These are phyloP conservation scores for Hippophae rhamnoides DNA, from an alignment of 306 rosid genomes.

Conservation along the genomic window DNA sequence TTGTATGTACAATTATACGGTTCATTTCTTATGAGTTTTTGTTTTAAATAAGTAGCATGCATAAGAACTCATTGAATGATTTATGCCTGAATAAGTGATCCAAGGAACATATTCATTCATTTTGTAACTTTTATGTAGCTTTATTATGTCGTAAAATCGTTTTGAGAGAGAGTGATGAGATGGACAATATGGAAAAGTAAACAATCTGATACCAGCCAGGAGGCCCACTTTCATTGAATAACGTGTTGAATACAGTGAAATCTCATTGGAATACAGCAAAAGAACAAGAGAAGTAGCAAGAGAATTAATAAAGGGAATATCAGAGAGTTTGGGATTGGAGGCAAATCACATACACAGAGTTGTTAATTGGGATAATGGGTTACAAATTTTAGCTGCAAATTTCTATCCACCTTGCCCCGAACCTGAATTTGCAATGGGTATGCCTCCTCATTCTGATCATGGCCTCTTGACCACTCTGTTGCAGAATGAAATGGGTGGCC, in stretches of 20 bases:
- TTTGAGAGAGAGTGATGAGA: too few species aligned
- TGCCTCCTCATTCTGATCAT: not conserved
- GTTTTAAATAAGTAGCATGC: too few species aligned
- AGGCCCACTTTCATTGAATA: too few species aligned
- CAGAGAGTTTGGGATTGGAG: constrained; percentile 7
- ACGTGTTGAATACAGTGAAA: constrained; percentile 18
- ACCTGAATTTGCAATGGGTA: not conserved
- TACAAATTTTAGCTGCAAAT: not conserved
- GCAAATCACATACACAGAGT: not conserved
- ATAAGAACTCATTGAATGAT: too few species aligned
- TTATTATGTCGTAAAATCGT: too few species aligned
- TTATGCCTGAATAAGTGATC: too few species aligned
- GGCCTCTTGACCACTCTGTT: not conserved
- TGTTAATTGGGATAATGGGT: not conserved
- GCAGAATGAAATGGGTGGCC: not conserved
- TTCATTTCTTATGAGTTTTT: too few species aligned
- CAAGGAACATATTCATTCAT: too few species aligned
- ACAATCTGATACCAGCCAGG: too few species aligned
- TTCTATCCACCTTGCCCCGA: not conserved
- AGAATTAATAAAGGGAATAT: constrained; percentile 6
- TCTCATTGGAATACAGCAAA: constrained; percentile 29
- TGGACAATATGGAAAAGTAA: too few species aligned
- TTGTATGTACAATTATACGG: too few species aligned
- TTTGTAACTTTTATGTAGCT: too few species aligned
- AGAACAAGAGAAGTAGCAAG: constrained; percentile 26